Evolutionary conservation across 306 rosid species (phyloP).

Genomic region (Alnus rubra): DNA sequence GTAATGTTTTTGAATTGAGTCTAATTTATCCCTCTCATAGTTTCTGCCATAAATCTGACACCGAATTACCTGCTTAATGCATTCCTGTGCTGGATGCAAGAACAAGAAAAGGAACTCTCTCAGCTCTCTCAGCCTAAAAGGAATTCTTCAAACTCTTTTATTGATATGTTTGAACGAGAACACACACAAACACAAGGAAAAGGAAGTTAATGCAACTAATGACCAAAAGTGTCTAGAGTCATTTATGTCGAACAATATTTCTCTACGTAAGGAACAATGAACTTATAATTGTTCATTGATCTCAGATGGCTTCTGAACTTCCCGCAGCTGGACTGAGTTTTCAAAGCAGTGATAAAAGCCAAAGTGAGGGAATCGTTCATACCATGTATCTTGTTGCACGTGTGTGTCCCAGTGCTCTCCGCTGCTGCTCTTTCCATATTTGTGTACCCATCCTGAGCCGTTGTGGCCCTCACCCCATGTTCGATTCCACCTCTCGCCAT

Average conservation of each 20-base stretch:
- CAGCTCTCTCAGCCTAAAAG: neutral
- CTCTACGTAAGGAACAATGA: neutral
- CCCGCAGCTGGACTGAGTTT: constrained; percentile 86
- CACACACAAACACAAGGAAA: neutral
- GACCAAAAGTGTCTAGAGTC: neutral
- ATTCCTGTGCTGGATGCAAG: neutral
- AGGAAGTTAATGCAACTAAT: neutral
- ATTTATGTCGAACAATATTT: neutral
- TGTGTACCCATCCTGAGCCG: constrained; percentile 93
- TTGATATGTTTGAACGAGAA: neutral
- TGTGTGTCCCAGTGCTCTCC: constrained; percentile 99
- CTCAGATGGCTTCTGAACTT: constrained; percentile 72
- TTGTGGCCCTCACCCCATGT: constrained; percentile 96
- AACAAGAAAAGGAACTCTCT: neutral
- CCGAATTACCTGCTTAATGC: neutral
- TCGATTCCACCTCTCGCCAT: constrained; percentile 83
- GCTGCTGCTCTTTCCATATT: constrained; percentile 91
- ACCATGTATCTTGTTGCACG: constrained; percentile 79
- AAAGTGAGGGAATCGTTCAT: constrained; percentile 83
- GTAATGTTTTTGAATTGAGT: too few species aligned
- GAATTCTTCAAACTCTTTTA: neutral
- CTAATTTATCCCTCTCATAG: neutral
- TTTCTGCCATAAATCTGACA: neutral
- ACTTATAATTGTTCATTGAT: constrained; percentile 1
- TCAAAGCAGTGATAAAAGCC: constrained; percentile 85